Evolutionary conservation across 2,329 filamentous ascomycete species (phyloP).

Genomic region (Epichloe bromicola): DNA sequence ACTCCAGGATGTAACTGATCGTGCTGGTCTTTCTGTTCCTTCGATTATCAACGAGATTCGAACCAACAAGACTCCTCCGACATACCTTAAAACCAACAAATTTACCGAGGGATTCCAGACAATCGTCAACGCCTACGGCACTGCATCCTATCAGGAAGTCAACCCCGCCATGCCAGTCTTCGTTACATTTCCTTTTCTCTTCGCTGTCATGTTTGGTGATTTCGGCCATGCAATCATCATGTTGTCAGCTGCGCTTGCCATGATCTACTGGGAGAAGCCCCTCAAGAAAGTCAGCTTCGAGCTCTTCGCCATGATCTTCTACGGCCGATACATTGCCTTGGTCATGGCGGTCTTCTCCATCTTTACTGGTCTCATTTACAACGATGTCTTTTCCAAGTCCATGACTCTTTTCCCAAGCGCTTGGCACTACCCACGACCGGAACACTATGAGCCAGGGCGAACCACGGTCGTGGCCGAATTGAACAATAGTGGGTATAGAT

Average conservation of each 20-base stretch:
- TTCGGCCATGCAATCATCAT: constrained; percentile 89
- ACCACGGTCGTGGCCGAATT: constrained; percentile 53
- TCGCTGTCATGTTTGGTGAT: constrained; percentile 99
- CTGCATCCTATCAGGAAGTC: constrained; percentile 91
- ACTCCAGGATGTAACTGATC: constrained; percentile 90
- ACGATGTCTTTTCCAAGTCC: constrained; percentile 90
- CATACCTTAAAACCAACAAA: constrained; percentile 95
- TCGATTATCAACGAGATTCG: constrained; percentile 97
- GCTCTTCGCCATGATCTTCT: constrained; percentile 96
- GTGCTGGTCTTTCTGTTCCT: constrained; percentile 88
- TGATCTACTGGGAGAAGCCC: constrained; percentile 95
- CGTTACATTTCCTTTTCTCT: constrained; percentile 97
- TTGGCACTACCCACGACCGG: constrained; percentile 67
- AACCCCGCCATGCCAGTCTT: constrained; percentile 93
- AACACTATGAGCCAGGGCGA: constrained; percentile 51
- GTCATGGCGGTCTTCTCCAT: constrained; percentile 97
- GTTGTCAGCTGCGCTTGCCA: constrained; percentile 66
- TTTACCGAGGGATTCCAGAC: constrained; percentile 98
- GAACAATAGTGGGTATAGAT: constrained; percentile 60
- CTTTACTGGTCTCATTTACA: constrained; percentile 95
- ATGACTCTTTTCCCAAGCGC: constrained; percentile 80
- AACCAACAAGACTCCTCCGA: constrained; percentile 94
- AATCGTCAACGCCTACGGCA: constrained; percentile 97
- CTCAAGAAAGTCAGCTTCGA: constrained; percentile 89
- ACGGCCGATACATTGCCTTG: constrained; percentile 94